A percentile compares a stretch with the other conserved stretches of the same genome.
These are phyloP conservation scores for Coemansia aciculifera DNA, from an alignment of 192 early-diverging fungal genomes.

Conservation along the genomic window DNA sequence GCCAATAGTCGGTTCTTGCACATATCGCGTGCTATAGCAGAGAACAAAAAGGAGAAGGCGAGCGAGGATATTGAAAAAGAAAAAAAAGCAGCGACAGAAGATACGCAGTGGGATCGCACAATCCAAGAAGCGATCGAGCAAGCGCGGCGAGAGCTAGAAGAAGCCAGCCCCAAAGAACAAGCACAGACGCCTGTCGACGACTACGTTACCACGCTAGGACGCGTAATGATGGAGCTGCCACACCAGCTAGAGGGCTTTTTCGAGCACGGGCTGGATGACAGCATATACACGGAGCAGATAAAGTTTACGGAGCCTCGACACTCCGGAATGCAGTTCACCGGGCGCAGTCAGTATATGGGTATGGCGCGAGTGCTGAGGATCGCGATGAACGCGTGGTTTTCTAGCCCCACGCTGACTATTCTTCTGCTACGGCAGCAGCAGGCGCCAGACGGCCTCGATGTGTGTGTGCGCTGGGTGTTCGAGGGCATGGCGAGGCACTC, in stretches of 20 bases:
- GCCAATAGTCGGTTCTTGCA: not conserved
- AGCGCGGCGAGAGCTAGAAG: constrained; percentile 30
- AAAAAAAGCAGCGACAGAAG: constrained; percentile 1
- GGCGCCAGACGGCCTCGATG: constrained; percentile 10
- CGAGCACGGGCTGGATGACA: constrained; percentile 15
- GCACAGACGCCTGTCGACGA: constrained; percentile 10
- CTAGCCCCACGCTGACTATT: constrained; percentile 21
- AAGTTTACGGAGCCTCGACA: constrained; percentile 35
- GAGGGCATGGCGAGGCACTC: constrained; percentile 44
- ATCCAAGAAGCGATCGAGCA: constrained; percentile 45
- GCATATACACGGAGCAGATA: constrained; percentile 25
- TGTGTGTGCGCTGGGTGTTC: constrained; percentile 51
- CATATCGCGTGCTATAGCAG: not conserved
- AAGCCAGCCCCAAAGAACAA: not conserved
- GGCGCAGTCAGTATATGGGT: constrained; percentile 35
- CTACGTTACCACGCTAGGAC: constrained; percentile 36
- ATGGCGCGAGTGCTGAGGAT: constrained; percentile 31
- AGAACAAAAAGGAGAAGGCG: not conserved
- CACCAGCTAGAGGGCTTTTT: constrained; percentile 46
- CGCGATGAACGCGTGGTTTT: constrained; percentile 41
- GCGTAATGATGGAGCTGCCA: constrained; percentile 47
- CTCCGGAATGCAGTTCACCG: constrained; percentile 31
- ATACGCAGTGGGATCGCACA: constrained; percentile 37
- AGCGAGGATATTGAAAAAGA: not conserved
- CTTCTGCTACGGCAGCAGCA: constrained; percentile 24